phyloP scores from a whole-genome alignment of 2,329 filamentous ascomycete genomes.

The Biscogniauxia mediterranea region DNA sequence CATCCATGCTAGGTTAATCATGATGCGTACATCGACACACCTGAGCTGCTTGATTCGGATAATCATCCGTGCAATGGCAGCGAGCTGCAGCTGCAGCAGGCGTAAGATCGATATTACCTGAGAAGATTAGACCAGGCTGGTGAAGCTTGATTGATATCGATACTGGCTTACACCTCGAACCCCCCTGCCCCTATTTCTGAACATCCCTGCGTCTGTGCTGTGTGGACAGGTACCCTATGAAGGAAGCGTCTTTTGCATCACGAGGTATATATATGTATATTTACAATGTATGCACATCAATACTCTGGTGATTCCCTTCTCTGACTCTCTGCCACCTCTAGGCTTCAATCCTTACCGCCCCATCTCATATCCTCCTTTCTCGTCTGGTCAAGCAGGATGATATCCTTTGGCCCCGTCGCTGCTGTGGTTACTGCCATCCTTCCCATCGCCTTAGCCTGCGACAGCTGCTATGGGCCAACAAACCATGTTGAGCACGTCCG shows the following conservation, averaged over 20 bases:
- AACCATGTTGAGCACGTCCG: constrained; percentile 44
- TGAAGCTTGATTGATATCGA: neutral
- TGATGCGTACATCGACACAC: neutral
- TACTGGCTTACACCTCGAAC: neutral
- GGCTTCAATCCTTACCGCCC: no score
- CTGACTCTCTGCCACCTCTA: no score
- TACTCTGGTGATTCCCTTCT: no score
- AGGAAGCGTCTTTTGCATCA: no score
- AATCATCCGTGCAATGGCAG: neutral
- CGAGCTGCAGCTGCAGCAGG: neutral
- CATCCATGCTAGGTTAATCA: neutral
- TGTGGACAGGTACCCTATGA: no score
- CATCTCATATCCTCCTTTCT: neutral
- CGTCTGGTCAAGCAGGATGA: constrained; percentile 7
- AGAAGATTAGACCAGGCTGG: neutral
- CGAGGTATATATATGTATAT: no score
- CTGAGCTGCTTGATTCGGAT: neutral
- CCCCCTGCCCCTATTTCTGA: neutral
- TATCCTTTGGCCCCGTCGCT: constrained; percentile 5
- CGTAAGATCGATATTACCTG: neutral
- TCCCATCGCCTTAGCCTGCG: constrained; percentile 36
- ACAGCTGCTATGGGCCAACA: constrained; percentile 42
- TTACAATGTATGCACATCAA: no score
- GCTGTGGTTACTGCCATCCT: constrained; percentile 17
- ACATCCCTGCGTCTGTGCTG: neutral